Conservation (phyloP, 352 stramenopile species). For the Phytophthora sansomeana region DNA sequence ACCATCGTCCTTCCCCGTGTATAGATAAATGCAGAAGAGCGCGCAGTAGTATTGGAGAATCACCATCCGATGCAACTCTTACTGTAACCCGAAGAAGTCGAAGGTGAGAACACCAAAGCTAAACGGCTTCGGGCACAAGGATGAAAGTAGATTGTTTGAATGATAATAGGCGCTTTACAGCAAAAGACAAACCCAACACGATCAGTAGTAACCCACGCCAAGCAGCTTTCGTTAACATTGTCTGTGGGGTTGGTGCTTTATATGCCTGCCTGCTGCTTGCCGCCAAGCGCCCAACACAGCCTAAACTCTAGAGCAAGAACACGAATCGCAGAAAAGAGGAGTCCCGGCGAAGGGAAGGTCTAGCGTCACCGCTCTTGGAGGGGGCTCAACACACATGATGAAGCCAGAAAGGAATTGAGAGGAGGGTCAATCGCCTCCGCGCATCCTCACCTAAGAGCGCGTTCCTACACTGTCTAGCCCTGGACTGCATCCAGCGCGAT, state of each 20-base stretch:
- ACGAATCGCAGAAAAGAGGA: conserved; percentile 29
- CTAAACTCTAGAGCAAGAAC: conserved; percentile 43
- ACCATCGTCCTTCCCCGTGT: conserved; percentile 62
- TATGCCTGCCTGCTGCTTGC: conserved; percentile 23
- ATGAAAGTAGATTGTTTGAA: conserved; percentile 23
- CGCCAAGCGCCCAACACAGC: conserved; percentile 28
- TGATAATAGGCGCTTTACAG: conserved; percentile 12
- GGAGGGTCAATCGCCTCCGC: conserved; percentile 21
- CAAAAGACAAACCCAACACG: background rate
- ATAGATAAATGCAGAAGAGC: conserved; percentile 26
- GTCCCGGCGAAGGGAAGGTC: conserved; percentile 3
- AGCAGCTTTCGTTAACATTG: conserved; percentile 40
- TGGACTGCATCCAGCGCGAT: conserved; percentile 80
- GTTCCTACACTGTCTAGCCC: conserved; percentile 57
- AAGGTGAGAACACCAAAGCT: background rate
- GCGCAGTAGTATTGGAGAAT: too few relatives aligned
- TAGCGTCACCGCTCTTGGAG: conserved; percentile 10
- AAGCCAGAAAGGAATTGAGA: conserved; percentile 43
- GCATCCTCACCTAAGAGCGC: conserved; percentile 34
- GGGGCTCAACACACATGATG: conserved; percentile 22
- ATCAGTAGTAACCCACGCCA: conserved; percentile 12
- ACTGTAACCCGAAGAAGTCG: too few relatives aligned
- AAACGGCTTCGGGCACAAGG: conserved; percentile 5
- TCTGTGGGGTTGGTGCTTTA: conserved; percentile 21
- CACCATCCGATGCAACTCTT: background rate